Evolutionary conservation across 768 basidiomycete species (phyloP).

Genomic region (Lactarius vividus): DNA sequence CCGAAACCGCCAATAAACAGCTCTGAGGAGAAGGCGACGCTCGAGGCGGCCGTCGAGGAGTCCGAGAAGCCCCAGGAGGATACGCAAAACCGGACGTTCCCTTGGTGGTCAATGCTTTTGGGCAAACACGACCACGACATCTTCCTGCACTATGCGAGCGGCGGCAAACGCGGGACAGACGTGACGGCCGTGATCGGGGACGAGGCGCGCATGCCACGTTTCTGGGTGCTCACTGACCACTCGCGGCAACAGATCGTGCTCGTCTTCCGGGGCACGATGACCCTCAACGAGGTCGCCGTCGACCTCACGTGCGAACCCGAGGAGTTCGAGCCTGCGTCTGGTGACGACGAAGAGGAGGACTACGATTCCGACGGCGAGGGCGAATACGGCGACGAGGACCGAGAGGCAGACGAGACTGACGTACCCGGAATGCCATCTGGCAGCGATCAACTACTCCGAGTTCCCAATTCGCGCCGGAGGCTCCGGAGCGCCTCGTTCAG

Average conservation of each 20-base stretch:
- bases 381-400: constrained; percentile 31
- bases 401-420: not conserved
- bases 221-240: constrained; percentile 86
- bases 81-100: constrained; percentile 40
- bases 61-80: constrained; percentile 46
- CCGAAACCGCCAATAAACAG: constrained; percentile 30
- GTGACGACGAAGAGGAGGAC: constrained; percentile 28
- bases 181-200: constrained; percentile 55
- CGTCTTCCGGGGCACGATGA: constrained; percentile 69
- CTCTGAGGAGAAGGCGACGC: constrained; percentile 54
- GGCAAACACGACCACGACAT: constrained; percentile 84
- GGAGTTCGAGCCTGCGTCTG: constrained; percentile 47
- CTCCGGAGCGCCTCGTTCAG: constrained; percentile 25
- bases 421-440: constrained; percentile 9
- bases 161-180: constrained; percentile 21
- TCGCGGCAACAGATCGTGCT: constrained; percentile 69
- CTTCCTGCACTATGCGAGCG: constrained; percentile 58
- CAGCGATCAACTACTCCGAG: not conserved
- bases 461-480: not conserved
- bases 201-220: constrained; percentile 74
- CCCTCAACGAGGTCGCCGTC: constrained; percentile 81
- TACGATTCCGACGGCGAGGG: constrained; percentile 11
- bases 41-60: constrained; percentile 65
- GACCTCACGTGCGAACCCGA: constrained; percentile 81
- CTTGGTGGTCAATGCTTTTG: constrained; percentile 82